These are phyloP conservation scores for Diplocarpon rosae DNA, from an alignment of 2,329 filamentous ascomycete species.

Conservation along the genomic window DNA sequence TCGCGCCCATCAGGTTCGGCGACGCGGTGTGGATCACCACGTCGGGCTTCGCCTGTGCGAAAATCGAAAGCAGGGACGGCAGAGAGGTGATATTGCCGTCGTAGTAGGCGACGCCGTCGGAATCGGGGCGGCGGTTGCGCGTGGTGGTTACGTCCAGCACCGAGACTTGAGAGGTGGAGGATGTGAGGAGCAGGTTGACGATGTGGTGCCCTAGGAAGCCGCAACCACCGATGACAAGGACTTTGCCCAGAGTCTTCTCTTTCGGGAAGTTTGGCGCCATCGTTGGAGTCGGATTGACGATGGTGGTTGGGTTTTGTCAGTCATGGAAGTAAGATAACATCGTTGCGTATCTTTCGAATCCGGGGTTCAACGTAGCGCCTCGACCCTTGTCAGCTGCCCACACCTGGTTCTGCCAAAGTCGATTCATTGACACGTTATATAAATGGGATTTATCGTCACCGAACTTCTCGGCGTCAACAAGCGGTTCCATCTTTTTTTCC, in stretches of 20 bases:
- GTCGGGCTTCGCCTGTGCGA: conserved; percentile 59
- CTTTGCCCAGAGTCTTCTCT: conserved; percentile 43
- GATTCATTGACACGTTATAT: no score
- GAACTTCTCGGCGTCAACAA: no score
- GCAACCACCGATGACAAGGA: conserved; percentile 73
- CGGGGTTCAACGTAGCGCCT: no score
- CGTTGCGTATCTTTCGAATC: no score
- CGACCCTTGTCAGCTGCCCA: no score
- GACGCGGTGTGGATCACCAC: conserved; percentile 88
- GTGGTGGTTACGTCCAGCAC: conserved; percentile 64
- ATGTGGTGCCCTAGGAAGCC: conserved; percentile 79
- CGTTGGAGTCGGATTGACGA: background rate
- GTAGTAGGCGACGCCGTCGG: conserved; percentile 52
- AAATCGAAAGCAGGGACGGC: conserved; percentile 47
- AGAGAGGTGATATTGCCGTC: conserved; percentile 68
- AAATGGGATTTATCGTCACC: no score
- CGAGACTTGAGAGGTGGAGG: conserved; percentile 43
- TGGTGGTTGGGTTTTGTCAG: no score
- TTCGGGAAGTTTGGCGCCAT: conserved; percentile 8
- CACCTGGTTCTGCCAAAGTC: no score
- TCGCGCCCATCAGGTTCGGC: conserved; percentile 43
- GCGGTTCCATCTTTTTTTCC: no score
- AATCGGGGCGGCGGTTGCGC: conserved; percentile 49
- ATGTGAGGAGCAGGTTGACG: conserved; percentile 55
- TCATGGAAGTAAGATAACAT: no score